Evolutionary conservation across 2,329 filamentous ascomycete species (phyloP).

Genomic region (Aspergillus brunneoviolaceus): DNA sequence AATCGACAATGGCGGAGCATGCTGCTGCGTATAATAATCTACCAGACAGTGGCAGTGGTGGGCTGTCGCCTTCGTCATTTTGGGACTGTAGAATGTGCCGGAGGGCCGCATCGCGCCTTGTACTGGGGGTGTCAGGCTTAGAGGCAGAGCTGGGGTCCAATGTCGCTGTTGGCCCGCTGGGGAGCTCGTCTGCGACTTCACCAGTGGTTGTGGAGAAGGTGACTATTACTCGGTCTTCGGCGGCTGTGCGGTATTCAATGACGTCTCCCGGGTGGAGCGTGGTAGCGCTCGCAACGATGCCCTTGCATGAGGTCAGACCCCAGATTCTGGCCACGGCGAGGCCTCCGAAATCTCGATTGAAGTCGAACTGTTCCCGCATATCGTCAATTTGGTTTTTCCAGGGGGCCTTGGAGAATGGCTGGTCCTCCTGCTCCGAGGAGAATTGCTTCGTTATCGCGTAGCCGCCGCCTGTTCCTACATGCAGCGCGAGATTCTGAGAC

Average conservation of each 20-base stretch:
- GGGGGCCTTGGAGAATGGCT: conserved; percentile 14
- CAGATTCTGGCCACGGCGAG: conserved; percentile 53
- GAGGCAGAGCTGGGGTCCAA: conserved; percentile 1
- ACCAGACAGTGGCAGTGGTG: conserved; percentile 25
- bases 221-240: conserved; percentile 46
- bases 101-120: conserved; percentile 26
- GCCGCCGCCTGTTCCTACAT: conserved; percentile 33
- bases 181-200: not conserved
- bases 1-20: conserved; percentile 36
- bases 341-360: conserved; percentile 51
- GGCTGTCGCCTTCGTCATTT: conserved; percentile 14
- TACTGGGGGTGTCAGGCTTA: conserved; percentile 16
- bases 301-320: conserved; percentile 53
- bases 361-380: conserved; percentile 47
- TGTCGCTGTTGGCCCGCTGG: not conserved
- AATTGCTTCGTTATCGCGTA: conserved; percentile 22
- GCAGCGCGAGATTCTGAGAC: conserved; percentile 22
- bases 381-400: conserved; percentile 35
- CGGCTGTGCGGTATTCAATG: conserved; percentile 55
- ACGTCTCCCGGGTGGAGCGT: conserved; percentile 58
- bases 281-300: conserved; percentile 50
- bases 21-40: conserved; percentile 39
- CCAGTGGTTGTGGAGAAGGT: conserved; percentile 31
- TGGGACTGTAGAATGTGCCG: conserved; percentile 29
- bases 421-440: conserved; percentile 6